These are phyloP conservation scores for Fusarium cyanostomum DNA, from an alignment of 2,329 filamentous ascomycete genomes.

Conservation along the genomic window DNA sequence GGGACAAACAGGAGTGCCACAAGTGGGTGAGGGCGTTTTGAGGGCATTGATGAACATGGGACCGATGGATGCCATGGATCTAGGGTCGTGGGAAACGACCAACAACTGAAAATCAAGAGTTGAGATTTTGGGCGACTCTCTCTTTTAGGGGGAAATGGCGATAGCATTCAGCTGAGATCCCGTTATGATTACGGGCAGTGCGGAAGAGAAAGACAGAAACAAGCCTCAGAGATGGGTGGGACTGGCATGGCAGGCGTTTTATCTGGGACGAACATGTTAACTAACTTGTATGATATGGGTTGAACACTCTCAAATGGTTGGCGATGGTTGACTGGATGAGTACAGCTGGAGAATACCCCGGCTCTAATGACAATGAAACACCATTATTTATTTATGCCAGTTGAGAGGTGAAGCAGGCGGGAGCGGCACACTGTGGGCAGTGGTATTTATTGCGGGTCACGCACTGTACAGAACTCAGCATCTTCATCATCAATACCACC, in stretches of 20 bases:
- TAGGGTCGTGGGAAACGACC: slow-evolving; percentile 57
- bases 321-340: slow-evolving; percentile 15
- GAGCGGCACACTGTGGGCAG: too few relatives aligned
- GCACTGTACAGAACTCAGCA: too few relatives aligned
- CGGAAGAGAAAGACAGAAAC: slow-evolving; percentile 14
- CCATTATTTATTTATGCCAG: slow-evolving; percentile 7
- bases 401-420: too few relatives aligned
- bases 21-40: slow-evolving; percentile 66
- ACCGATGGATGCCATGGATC: slow-evolving; percentile 69
- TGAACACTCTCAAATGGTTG: slow-evolving; percentile 20
- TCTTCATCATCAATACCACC: too few relatives aligned
- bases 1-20: slow-evolving; percentile 60
- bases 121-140: not conserved
- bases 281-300: slow-evolving; percentile 31
- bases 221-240: slow-evolving; percentile 4
- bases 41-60: slow-evolving; percentile 67
- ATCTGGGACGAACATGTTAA: slow-evolving; percentile 22
- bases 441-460: too few relatives aligned
- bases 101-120: slow-evolving; percentile 40
- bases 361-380: slow-evolving; percentile 30
- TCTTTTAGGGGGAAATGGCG: not conserved
- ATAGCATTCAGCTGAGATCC: not conserved
- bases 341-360: slow-evolving; percentile 33
- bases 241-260: slow-evolving; percentile 25
- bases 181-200: not conserved